Evolutionary conservation across 345 rosid genomes (phyloP).

Genomic region (Lepidium africanum): DNA sequence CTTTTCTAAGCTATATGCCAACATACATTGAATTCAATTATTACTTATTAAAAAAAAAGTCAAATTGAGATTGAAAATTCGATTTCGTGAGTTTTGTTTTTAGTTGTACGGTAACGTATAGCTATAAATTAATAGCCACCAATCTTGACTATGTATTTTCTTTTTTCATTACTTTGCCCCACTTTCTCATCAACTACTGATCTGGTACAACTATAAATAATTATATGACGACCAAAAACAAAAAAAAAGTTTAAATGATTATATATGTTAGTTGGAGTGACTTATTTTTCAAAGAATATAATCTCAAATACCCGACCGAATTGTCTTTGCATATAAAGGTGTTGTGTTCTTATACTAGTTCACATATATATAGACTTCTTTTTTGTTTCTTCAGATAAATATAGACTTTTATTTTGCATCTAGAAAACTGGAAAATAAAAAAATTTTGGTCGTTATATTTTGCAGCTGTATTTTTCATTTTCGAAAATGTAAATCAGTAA

Average conservation of each 20-base stretch:
- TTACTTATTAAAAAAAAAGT: neutral
- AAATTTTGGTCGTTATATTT: too few species aligned
- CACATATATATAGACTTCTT: too few species aligned
- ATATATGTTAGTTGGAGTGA: neutral
- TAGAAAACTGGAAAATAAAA: too few species aligned
- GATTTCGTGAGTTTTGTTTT: neutral
- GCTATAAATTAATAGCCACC: neutral
- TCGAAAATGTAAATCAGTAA: too few species aligned
- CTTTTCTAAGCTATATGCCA: neutral
- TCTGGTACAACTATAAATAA: neutral
- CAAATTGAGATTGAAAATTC: neutral
- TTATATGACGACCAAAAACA: too few species aligned
- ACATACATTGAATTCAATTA: neutral
- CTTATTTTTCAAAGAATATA: neutral
- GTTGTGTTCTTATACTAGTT: neutral
- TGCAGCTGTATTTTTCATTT: too few species aligned
- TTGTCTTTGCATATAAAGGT: neutral
- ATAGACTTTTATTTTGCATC: too few species aligned
- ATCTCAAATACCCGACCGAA: neutral
- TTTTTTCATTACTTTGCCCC: neutral
- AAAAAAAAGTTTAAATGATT: too few species aligned
- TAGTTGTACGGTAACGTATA: constrained; percentile 2
- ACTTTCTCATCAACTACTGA: neutral
- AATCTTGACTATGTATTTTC: neutral
- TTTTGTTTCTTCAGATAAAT: too few species aligned